A percentile compares a stretch with the other conserved stretches of the same genome.
These are phyloP conservation scores for Larix sibirica DNA, from an alignment of 83 land plant species.

Conservation along the genomic window DNA sequence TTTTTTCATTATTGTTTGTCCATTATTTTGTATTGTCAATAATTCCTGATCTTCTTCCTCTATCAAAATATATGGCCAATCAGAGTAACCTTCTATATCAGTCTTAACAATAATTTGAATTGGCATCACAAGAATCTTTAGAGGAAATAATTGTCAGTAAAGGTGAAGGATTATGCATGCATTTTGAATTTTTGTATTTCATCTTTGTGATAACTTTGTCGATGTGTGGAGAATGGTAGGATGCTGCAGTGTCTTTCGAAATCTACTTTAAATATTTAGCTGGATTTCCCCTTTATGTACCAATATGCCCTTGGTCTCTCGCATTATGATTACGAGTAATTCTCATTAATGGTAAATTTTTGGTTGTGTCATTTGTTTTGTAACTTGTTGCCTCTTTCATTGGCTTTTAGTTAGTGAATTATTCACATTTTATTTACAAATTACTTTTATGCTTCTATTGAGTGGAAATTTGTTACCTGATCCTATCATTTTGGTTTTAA, in stretches of 20 bases:
- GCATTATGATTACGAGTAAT: neutral
- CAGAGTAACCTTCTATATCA: neutral
- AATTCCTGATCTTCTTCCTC: neutral
- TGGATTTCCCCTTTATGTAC: neutral
- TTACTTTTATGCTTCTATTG: neutral
- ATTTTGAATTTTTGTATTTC: neutral
- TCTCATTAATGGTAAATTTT: neutral
- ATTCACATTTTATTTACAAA: neutral
- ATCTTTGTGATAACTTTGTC: neutral
- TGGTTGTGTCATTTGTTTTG: neutral
- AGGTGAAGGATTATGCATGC: neutral
- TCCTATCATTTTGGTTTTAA: neutral
- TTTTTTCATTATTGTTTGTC: neutral
- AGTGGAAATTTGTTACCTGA: neutral
- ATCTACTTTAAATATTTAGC: neutral
- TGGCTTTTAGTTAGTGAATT: neutral
- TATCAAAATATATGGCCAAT: neutral
- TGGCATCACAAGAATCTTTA: neutral
- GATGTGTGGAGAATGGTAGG: neutral
- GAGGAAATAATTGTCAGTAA: neutral
- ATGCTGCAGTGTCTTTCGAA: neutral
- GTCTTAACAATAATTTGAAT: neutral
- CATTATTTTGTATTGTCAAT: neutral
- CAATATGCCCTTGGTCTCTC: too few relatives aligned
- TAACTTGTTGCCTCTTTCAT: neutral